Evolutionary conservation across 495 filamentous ascomycete genomes (phyloP), one percentile per base, ranked within the genome.

Genomic region (Xylaria longipes): DNA sequence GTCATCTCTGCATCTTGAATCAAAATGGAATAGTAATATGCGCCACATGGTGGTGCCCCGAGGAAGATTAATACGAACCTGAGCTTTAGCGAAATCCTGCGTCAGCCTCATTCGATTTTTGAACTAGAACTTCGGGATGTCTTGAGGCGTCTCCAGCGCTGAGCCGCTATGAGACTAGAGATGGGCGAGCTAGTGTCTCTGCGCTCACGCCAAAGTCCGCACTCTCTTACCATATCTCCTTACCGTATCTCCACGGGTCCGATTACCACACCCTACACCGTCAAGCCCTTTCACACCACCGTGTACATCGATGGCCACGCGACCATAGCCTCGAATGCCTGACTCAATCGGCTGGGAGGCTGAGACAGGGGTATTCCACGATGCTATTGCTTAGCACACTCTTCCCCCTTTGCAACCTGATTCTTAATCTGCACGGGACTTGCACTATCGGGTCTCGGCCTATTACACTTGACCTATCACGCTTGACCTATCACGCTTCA

Each of bases 101-200:
- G 58, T 64, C 68, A 70, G 68, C 58, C 68, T 64, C 45, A 52
- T 70, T 37, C 56, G 43, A 37, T 46, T 41, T 11, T 45, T 6
- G 29, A 25, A 54, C 45, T 46, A 35, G 15, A 14, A 22, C 7
- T 25, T 25, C 68, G 68, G 58, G 15, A 33, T 56, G 33, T 46
- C 33, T 43, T 45, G 35, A 25, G 22, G 37, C 27, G 9, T 43
- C 3, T 33, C 56, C 58, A 64, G 56, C 43, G 35, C 31, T 48
- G 33, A 31, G 9, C 17, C 15, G 46, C 56, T 35, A 64, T 14
- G 58, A 56, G 56, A 33, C 33, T 37, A 57, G 43, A 27, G 31
- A 62, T 48, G 31, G 43, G 46, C 35, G 15, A 70, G n/a, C 29
- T 41, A 69, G 31, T 58, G 54, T 27, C 52, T 41, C 58, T 37